Evolutionary conservation across 495 filamentous ascomycete species (phyloP), one percentile per base, ranked within the genome.

Genomic region (Hamigera avellanea): DNA sequence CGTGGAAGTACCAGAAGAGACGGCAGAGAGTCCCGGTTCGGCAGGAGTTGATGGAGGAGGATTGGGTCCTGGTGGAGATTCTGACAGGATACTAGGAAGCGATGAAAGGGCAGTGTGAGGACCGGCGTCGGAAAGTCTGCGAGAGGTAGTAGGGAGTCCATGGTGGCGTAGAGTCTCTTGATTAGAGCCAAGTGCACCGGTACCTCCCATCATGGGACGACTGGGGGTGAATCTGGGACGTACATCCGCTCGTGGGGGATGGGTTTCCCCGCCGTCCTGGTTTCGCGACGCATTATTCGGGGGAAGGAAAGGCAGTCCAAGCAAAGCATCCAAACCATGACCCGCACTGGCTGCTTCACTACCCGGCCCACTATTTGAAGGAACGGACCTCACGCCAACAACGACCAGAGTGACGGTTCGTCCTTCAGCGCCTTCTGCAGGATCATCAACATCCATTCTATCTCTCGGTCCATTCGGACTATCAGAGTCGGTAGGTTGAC

Each of bases 21-120:
- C 67, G 17, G 68, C 64, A 32, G 73, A 76, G 14, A 78, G 40
- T 2, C 66, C 73, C 8, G 68, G 68, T 31, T 80, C 78, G 25
- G 79, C 79, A 2, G 79, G 79, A 3, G 78, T 82, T 9, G 79
- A 77, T 3, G 80, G 80, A 16, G 80, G 80, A 18, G 80, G 79
- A 36, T 72, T 59, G 19, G 76, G 75, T 14, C 76, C 80, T 9
- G 72, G 64, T 14, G 76, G 70, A 14, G 74, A 70, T 36, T 80
- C 77, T 2, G 72, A 69, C 28, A 72, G 46, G 3, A 53, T 48
- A 14, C 61, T 48, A 32, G 70, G 57, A 18, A 55, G 43, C 17
- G 54, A 61, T 15, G 59, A 52, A 3, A 50, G 47, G 7, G 40
- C 41, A 14, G 45, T 40, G 15, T 48, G 51, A 40, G 51, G 46